phyloP scores from a whole-genome alignment of 2,329 filamentous ascomycete genomes.

The Scleromitrula shiraiana region DNA sequence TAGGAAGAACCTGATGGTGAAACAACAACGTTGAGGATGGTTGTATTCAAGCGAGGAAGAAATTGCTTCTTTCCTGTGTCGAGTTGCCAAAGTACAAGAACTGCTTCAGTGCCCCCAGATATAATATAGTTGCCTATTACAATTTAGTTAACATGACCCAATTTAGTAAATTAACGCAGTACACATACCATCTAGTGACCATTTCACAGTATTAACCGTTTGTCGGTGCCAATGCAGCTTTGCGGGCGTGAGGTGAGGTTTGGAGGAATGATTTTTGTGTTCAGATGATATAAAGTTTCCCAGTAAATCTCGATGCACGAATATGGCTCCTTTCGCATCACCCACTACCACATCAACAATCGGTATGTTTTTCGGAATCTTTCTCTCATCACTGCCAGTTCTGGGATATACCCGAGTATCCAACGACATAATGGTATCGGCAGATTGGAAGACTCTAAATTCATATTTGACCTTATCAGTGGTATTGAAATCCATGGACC shows the following conservation, averaged over 20 bases:
- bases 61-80: slow-evolving; percentile 77
- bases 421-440: slow-evolving; percentile 58
- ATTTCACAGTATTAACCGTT: slow-evolving; percentile 76
- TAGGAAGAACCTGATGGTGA: slow-evolving; percentile 76
- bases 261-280: slow-evolving; percentile 21
- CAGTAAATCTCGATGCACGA: slow-evolving; percentile 72
- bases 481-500: slow-evolving; percentile 26
- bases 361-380: slow-evolving; percentile 26
- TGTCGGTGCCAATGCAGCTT: slow-evolving; percentile 88
- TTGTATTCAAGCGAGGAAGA: slow-evolving; percentile 81
- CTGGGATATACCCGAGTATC: slow-evolving; percentile 46
- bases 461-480: slow-evolving; percentile 44
- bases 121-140: slow-evolving; percentile 79
- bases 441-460: slow-evolving; percentile 49
- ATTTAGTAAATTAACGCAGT: not conserved
- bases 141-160: slow-evolving; percentile 13
- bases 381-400: slow-evolving; percentile 15
- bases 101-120: slow-evolving; percentile 84
- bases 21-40: slow-evolving; percentile 76
- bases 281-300: slow-evolving; percentile 40
- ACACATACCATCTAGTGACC: slow-evolving; percentile 76
- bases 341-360: slow-evolving; percentile 72
- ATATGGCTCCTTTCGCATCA: slow-evolving; percentile 66
- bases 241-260: slow-evolving; percentile 40
- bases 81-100: slow-evolving; percentile 87